A percentile compares a stretch with the other conserved stretches of the same genome.
Conservation (phyloP, 2,329 filamentous ascomycete species). For the Dactylellina cionopaga region DNA sequence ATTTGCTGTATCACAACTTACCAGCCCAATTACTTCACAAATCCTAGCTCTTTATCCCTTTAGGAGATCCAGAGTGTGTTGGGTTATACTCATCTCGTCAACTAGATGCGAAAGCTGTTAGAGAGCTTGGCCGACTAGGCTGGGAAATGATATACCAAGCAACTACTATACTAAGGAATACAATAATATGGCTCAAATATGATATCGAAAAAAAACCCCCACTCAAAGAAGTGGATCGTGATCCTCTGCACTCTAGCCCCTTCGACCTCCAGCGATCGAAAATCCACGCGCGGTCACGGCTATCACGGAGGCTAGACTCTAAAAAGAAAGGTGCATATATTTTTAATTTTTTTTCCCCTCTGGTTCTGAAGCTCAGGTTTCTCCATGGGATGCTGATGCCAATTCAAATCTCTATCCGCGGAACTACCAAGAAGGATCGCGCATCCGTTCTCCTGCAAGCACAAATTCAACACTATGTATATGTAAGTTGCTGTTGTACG, state of each 20-base stretch:
- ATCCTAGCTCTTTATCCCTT: too few species aligned
- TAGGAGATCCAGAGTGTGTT: too few species aligned
- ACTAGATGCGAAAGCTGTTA: too few species aligned
- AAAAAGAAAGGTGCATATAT: conserved; percentile 10
- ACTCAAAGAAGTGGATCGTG: conserved; percentile 5
- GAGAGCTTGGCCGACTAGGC: too few species aligned
- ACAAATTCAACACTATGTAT: conserved; percentile 25
- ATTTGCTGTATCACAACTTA: too few species aligned
- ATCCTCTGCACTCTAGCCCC: conserved; percentile 14
- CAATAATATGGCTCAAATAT: too few species aligned
- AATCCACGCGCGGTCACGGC: conserved; percentile 46
- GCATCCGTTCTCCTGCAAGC: too few species aligned
- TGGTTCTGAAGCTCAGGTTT: conserved; percentile 13
- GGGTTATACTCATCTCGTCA: too few species aligned
- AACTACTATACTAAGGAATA: too few species aligned
- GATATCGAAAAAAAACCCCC: neutral
- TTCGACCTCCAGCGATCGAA: neutral
- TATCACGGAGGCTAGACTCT: conserved; percentile 40
- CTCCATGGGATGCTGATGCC: conserved; percentile 16
- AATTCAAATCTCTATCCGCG: conserved; percentile 13
- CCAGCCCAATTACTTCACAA: conserved; percentile 2
- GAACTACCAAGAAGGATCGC: conserved; percentile 30
- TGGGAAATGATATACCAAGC: too few species aligned
- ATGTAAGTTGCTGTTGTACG: conserved; percentile 33
- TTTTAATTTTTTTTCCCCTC: too few species aligned